Evolutionary conservation across 2,329 filamentous ascomycete species (phyloP), one percentile per base, ranked within the genome.

Genomic region (Didymellaceae sp.): DNA sequence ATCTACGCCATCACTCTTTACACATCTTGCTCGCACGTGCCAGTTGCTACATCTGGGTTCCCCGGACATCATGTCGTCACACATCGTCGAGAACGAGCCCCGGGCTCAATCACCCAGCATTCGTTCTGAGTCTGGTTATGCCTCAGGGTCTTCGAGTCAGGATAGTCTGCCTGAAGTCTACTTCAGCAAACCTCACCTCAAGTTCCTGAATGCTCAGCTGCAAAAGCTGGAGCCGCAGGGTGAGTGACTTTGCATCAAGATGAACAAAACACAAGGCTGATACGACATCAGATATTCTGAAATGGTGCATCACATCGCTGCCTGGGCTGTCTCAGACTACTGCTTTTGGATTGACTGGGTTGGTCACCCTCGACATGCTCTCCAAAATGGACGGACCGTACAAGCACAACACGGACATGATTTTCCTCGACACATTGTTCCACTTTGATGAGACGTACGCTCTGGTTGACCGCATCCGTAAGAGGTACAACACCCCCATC

Each of bases 271-370:
- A 38, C 9, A 49, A 28, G 59, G 53, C 74, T 72, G 58, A 72
- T 53, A 33, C 44, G 9, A 21, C 35, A 28, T 32, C 34, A 82
- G 93, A 97, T 59, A 88, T 97, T 65, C 84, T 99, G 54, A 88
- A 86, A 77, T 97, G 96, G 89, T 91, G 88, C 81, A 89, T 93
- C 71, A 87, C 89, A 64, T 88, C 93, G 64, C 88, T 99, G 66
- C 94, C 94, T 66, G 88, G 88, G 71, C 85, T 97, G 34, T 97
- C 72, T 59, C 78, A 80, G 58, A 80, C 78, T 3, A 80, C 78
- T 4, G 78, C 78, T 14, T 79, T 81, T 63, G 78, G 78, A 45
- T 68, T 80, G 39, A 80, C 77, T 46, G 78, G 78, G 24, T 74
- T 81, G 10, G 78, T 79, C 13, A 80, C 79, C 71, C 66, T 82